Evolutionary conservation across 345 rosid species (phyloP), one percentile per base, ranked within the genome.

Genomic region (Murraya koenigii): DNA sequence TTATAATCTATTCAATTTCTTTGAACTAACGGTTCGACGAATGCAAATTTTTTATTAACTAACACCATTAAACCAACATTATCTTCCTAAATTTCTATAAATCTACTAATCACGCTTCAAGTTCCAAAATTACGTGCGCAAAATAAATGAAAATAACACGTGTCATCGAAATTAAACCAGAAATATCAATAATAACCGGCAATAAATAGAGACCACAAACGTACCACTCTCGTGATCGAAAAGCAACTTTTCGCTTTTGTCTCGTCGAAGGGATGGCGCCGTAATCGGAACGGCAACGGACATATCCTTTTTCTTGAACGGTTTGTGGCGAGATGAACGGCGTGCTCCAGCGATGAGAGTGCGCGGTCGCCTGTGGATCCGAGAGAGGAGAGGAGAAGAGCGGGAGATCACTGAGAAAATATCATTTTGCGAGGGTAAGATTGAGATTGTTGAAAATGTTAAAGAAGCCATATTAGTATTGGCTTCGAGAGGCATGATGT

Each of bases 141-240:
- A 28, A 28, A 22, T 65, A 72, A 71, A 32, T 3, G 23, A 26
- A 74, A 59, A 61, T 17, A 5, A 39, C 28, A 39, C 10, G 32
- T 20, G 19, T 39, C 33, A 26, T 60, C 66, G 25, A 25, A 59
- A 36, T 8, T 52, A 55, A 73, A 6, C 23, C 17, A 3, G 6
- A 38, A 13, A 19, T 9, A 60, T 38, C 19, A 22, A 55, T 35
- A 56, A 58, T 23, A 58, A 58, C 23, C 35, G 25, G 36, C 5
- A 74, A 62, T 28, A 41, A 22, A 62, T 59, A 61, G 77, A 62
- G 63, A 75, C n/a, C 60, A 62, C 44, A 47, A 32, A 75, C 32
- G 71, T 77, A 90, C 98, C 82, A 4, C 70, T 80, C 82, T 80
- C 75, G 59, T 92, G 75, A 84, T 87, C 87, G 35, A 85, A 44